Base-by-base conservation (phyloP, 2,329 filamentous ascomycete species). In the Sporothrix pseudoabietina region DNA sequence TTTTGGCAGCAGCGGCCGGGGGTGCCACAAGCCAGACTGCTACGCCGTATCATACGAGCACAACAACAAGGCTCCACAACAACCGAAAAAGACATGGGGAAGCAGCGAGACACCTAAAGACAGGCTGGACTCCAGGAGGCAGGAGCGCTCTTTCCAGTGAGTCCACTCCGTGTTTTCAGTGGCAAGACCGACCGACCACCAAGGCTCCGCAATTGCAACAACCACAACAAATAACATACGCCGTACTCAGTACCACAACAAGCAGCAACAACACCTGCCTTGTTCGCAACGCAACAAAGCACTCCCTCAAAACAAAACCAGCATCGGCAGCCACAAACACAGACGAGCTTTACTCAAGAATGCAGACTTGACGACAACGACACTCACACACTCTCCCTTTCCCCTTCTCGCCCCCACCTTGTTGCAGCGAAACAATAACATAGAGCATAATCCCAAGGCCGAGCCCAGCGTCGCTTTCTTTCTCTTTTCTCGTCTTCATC, bases 331-430 rank as follows among this genome's bases (percentile, higher is more conserved):
- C 41, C 39, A 41, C 35, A 59, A 59, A 68, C 26, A 57, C 52
- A 72, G 32, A 63, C 57, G 54, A 26, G n/a, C n/a, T n/a, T n/a
- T 54, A 55, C 52, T 16, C 47, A 72, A 66, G 71, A 72, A 72
- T 72, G 71, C 71, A 57, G 55, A 54, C 55, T 68, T 74, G 73
- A 74, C 69, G 73, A 74, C 69, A 59, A 35, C 68, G 10, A 44
- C 44, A 19, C 55, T 30, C 52, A 5, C 52, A 61, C 39, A 22
- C 14, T 49, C 26, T 52, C 49, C 26, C 47, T 19, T 16, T 54
- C 9, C 10, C 47, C 65, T 35, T 14, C 35, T 19, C 35, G 35
- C 44, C 65, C 39, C 65, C 44, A 68, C 47, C 66, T 55, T 30
- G 22, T 30, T 55, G 66, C 49, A 52, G 49, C 39, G 32, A 14